Conservation (phyloP, 1,139 yeast genomes). For the Yamadazyma atlantica region DNA sequence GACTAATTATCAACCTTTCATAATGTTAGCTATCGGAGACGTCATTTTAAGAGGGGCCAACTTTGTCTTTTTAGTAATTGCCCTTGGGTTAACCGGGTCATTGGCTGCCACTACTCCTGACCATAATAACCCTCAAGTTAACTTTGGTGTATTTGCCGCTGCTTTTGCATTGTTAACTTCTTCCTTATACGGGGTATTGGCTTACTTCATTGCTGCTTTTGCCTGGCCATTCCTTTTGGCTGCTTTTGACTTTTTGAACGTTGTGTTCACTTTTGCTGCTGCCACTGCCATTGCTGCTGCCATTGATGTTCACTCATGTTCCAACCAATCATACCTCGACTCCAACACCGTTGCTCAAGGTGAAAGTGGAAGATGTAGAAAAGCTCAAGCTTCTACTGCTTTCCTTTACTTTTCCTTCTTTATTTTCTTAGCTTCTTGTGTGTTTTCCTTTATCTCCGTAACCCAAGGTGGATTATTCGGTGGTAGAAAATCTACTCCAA, state of each 20-base stretch:
- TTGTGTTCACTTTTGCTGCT: slow-evolving; percentile 90
- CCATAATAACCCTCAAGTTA: slow-evolving; percentile 75
- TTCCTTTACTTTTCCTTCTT: slow-evolving; percentile 87
- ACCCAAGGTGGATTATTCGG: slow-evolving; percentile 77
- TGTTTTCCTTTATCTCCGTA: slow-evolving; percentile 59
- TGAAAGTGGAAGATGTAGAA: slow-evolving; percentile 80
- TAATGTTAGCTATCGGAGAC: slow-evolving; percentile 69
- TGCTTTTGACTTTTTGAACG: slow-evolving; percentile 78
- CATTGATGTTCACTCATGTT: slow-evolving; percentile 82
- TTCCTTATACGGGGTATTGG: slow-evolving; percentile 73
- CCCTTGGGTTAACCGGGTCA: slow-evolving; percentile 83
- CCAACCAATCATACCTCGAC: slow-evolving; percentile 62
- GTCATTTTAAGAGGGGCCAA: slow-evolving; percentile 70
- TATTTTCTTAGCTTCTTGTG: slow-evolving; percentile 67
- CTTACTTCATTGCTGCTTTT: slow-evolving; percentile 73
- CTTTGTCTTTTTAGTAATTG: slow-evolving; percentile 71
- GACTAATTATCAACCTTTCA: slow-evolving; percentile 8
- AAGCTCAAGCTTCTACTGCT: slow-evolving; percentile 89
- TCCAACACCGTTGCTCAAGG: slow-evolving; percentile 74
- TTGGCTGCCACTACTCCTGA: slow-evolving; percentile 65
- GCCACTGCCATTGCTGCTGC: slow-evolving; percentile 94
- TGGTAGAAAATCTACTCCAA: slow-evolving; percentile 46
- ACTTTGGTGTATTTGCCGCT: slow-evolving; percentile 82
- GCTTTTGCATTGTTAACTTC: slow-evolving; percentile 84
- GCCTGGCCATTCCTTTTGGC: slow-evolving; percentile 86